These are phyloP conservation scores for Salvia sclarea DNA, from an alignment of 305 asterid species.

Conservation along the genomic window DNA sequence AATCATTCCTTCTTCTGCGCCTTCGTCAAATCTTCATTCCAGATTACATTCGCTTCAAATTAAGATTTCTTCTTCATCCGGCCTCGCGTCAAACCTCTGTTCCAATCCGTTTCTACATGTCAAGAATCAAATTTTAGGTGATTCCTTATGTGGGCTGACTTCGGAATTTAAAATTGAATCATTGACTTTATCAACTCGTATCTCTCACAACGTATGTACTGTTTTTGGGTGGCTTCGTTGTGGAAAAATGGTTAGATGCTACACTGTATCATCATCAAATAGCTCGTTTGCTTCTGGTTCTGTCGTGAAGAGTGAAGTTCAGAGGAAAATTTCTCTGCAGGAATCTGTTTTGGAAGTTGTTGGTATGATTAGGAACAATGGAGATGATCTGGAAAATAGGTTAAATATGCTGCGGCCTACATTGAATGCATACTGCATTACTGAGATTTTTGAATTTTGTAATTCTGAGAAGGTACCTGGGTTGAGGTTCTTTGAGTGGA, in stretches of 20 bases:
- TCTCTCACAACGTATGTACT: not conserved
- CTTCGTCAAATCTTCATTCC: conserved; percentile 18
- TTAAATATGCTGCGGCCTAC: conserved; percentile 37
- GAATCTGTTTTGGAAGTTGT: conserved; percentile 43
- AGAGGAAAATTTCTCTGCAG: not conserved
- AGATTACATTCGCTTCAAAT: conserved; percentile 1
- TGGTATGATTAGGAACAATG: conserved; percentile 46
- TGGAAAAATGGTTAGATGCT: conserved; percentile 28
- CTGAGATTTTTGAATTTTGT: conserved; percentile 50
- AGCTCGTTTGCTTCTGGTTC: conserved; percentile 18
- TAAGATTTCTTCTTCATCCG: conserved; percentile 16
- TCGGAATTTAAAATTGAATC: conserved; percentile 25
- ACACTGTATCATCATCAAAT: conserved; percentile 31
- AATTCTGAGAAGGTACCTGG: conserved; percentile 48
- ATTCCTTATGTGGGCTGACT: conserved; percentile 22
- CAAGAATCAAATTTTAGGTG: conserved; percentile 15
- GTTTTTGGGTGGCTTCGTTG: conserved; percentile 4
- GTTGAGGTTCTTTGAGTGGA: conserved; percentile 62
- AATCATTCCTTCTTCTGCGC: conserved; percentile 21
- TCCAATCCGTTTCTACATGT: conserved; percentile 12
- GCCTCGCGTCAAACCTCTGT: conserved; percentile 4
- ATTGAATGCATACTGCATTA: conserved; percentile 37
- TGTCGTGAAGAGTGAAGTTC: conserved; percentile 32
- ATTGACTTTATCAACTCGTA: not conserved
- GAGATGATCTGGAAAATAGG: conserved; percentile 47